Conservation (phyloP, 164 flowering plant species). For the Tetrastigma voinierianum region DNA sequence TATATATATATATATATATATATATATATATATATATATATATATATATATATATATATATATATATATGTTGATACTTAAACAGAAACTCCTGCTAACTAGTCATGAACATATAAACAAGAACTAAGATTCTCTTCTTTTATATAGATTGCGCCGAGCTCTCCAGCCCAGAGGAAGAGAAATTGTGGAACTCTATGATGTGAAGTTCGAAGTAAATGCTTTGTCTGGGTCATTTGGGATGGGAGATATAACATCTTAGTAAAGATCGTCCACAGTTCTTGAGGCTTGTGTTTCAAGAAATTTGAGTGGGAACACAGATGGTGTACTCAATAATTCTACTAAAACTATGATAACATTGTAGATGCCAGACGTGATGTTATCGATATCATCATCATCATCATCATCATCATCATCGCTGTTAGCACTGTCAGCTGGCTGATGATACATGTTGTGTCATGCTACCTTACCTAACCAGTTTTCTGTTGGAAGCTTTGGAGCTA, state of each 20-base stretch:
- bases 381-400: background rate
- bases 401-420: too few relatives aligned
- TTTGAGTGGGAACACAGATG: constrained; percentile 16
- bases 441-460: constrained; percentile 2
- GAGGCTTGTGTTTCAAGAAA: constrained; percentile 14
- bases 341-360: background rate
- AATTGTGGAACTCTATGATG: constrained; percentile 11
- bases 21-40: too few relatives aligned
- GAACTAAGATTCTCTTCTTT: background rate
- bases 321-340: constrained; percentile 11
- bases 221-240: constrained; percentile 19
- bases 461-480: constrained; percentile 6
- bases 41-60: too few relatives aligned
- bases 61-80: too few relatives aligned
- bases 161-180: constrained; percentile 17
- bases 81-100: too few relatives aligned
- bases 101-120: too few relatives aligned
- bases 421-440: background rate
- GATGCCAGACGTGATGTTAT: constrained; percentile 1
- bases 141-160: constrained; percentile 20
- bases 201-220: constrained; percentile 15
- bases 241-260: constrained; percentile 20
- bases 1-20: too few relatives aligned
- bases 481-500: background rate
- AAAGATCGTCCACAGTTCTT: constrained; percentile 16